Percentiles rank a stretch among this genome's conserved stretches.
These are phyloP conservation scores for Cyclocybe cylindracea DNA, from an alignment of 768 basidiomycete genomes.

Conservation along the genomic window DNA sequence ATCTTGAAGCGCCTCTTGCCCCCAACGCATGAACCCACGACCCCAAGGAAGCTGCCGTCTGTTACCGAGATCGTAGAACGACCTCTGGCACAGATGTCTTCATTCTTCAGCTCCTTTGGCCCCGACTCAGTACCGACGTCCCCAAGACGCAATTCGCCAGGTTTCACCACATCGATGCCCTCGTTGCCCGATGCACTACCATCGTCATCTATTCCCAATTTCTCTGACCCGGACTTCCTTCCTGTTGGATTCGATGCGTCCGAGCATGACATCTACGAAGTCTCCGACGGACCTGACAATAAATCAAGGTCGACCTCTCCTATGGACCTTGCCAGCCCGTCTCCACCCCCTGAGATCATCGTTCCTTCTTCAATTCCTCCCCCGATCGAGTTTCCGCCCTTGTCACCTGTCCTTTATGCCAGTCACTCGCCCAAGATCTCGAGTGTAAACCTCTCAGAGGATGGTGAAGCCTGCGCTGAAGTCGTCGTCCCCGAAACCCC, in stretches of 20 bases:
- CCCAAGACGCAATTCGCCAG: background rate
- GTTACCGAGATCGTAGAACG: slow-evolving; percentile 21
- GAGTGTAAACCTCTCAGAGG: too few species aligned
- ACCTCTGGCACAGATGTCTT: slow-evolving; percentile 12
- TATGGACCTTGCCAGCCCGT: slow-evolving; percentile 40
- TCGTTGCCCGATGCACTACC: background rate
- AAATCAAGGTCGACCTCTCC: too few species aligned
- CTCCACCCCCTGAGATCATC: slow-evolving; percentile 15
- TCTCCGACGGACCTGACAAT: background rate
- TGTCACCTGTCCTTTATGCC: too few species aligned
- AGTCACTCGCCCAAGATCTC: too few species aligned
- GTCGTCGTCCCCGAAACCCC: too few species aligned
- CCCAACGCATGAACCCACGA: slow-evolving; percentile 22
- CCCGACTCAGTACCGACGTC: slow-evolving; percentile 1
- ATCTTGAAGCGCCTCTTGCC: slow-evolving; percentile 32
- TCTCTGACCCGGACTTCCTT: background rate
- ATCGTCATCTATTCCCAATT: background rate
- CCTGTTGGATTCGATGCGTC: slow-evolving; percentile 9
- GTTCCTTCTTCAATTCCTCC: slow-evolving; percentile 7
- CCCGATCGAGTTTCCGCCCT: background rate
- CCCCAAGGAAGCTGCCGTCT: slow-evolving; percentile 15
- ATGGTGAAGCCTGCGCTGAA: too few species aligned
- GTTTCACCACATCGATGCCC: background rate
- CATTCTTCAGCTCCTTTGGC: slow-evolving; percentile 10
- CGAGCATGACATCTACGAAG: slow-evolving; percentile 11